Evolutionary conservation across 371 early-diverging fungal genomes (phyloP).

Genomic region (Mucor circinelloides): DNA sequence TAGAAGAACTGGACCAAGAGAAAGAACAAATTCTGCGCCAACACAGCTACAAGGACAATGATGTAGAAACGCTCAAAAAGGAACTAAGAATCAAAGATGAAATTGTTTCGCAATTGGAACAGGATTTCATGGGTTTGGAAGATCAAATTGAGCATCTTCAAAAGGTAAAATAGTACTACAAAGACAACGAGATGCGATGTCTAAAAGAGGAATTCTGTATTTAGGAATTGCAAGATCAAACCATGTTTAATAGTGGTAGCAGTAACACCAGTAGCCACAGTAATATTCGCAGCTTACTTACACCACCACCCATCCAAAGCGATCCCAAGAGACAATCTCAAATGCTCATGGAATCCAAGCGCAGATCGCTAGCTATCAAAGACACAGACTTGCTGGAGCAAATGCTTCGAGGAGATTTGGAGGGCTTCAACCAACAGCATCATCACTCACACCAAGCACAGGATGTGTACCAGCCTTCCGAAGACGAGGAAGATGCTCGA

Average conservation of each 20-base stretch:
- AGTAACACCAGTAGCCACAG: not conserved
- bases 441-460: not conserved
- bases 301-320: constrained; percentile 16
- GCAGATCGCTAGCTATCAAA: constrained; percentile 48
- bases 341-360: constrained; percentile 52
- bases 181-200: not conserved
- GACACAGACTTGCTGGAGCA: constrained; percentile 47
- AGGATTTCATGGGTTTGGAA: constrained; percentile 51
- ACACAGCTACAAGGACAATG: constrained; percentile 43
- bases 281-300: constrained; percentile 7
- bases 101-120: constrained; percentile 53
- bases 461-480: not conserved
- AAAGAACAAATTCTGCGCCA: constrained; percentile 41
- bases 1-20: constrained; percentile 45
- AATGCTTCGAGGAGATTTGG: constrained; percentile 48
- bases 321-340: constrained; percentile 53
- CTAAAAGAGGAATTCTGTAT: not conserved
- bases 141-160: constrained; percentile 48
- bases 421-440: constrained; percentile 12
- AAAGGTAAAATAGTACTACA: constrained; percentile 32
- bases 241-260: constrained; percentile 7
- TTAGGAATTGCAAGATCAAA: constrained; percentile 28
- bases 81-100: constrained; percentile 54
- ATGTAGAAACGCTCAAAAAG: constrained; percentile 48
- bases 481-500: constrained; percentile 2